Percentiles rank a stretch among this genome's conserved stretches.
Conservation (phyloP, 1,284 basidiomycete species). For the Papiliotrema fonsecae region DNA sequence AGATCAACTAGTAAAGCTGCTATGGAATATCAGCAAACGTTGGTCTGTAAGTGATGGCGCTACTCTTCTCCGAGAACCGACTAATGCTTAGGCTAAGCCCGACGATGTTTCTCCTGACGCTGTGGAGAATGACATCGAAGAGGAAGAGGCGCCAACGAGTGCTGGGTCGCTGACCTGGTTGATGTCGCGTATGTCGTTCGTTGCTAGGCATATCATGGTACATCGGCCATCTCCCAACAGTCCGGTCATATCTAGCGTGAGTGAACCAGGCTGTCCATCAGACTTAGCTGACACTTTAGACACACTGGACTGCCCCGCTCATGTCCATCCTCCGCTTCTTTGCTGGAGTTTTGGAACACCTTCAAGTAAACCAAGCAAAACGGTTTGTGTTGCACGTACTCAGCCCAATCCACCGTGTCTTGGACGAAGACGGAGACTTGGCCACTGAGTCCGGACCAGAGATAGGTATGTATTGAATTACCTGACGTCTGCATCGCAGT, state of each 20-base stretch:
- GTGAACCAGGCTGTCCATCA: slow-evolving; percentile 41
- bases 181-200: slow-evolving; percentile 88
- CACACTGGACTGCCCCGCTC: slow-evolving; percentile 72
- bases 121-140: too few relatives aligned
- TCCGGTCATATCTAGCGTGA: slow-evolving; percentile 27
- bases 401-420: slow-evolving; percentile 77
- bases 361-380: slow-evolving; percentile 59
- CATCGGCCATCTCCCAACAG: slow-evolving; percentile 38
- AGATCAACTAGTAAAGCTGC: slow-evolving; percentile 86
- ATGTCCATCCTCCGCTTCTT: slow-evolving; percentile 85
- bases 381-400: slow-evolving; percentile 77
- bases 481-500: not conserved
- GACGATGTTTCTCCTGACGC: slow-evolving; percentile 39
- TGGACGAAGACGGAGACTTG: slow-evolving; percentile 65
- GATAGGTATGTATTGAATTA: slow-evolving; percentile 59
- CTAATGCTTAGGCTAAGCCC: slow-evolving; percentile 13
- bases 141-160: slow-evolving; percentile 27
- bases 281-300: slow-evolving; percentile 10
- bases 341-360: slow-evolving; percentile 75
- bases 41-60: slow-evolving; percentile 61
- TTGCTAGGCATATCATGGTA: slow-evolving; percentile 56
- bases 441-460: slow-evolving; percentile 59
- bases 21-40: slow-evolving; percentile 84
- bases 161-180: slow-evolving; percentile 77
- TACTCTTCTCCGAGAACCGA: slow-evolving; percentile 15